A percentile compares a stretch with the other conserved stretches of the same genome.
These are phyloP conservation scores for Albatrellus sp. DNA, from an alignment of 1,284 basidiomycete species.

Conservation along the genomic window DNA sequence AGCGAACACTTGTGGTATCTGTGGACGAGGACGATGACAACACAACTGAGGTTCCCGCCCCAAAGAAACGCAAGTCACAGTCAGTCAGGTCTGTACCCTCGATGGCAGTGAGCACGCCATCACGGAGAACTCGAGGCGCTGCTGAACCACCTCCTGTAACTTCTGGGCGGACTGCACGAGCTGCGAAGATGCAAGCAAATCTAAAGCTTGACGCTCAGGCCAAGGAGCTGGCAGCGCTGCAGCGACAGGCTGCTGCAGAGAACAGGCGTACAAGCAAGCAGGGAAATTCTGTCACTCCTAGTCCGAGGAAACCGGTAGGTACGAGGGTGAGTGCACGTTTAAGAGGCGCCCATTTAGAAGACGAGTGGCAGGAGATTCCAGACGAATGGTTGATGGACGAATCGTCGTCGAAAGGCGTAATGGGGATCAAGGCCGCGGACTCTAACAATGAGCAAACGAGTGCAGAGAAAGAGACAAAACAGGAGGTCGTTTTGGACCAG, in stretches of 20 bases:
- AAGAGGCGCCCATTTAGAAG: slow-evolving; percentile 39
- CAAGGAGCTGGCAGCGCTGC: slow-evolving; percentile 50
- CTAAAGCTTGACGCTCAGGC: slow-evolving; percentile 55
- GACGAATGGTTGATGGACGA: slow-evolving; percentile 52
- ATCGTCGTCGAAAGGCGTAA: slow-evolving; percentile 10
- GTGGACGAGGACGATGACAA: no score
- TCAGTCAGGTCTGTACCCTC: not conserved
- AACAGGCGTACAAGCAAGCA: slow-evolving; percentile 7
- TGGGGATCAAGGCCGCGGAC: slow-evolving; percentile 4
- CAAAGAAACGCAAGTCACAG: slow-evolving; percentile 16
- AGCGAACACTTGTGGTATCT: not conserved
- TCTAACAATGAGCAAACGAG: slow-evolving; percentile 2
- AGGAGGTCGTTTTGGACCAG: slow-evolving; percentile 10
- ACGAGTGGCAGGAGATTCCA: slow-evolving; percentile 70
- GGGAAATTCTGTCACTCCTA: slow-evolving; percentile 2
- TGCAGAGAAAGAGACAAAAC: slow-evolving; percentile 13
- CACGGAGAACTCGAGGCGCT: slow-evolving; percentile 1
- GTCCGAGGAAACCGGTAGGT: slow-evolving; percentile 22
- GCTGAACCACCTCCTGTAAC: slow-evolving; percentile 4
- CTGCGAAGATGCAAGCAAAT: slow-evolving; percentile 61
- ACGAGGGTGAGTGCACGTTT: slow-evolving; percentile 57
- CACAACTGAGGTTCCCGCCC: slow-evolving; percentile 7
- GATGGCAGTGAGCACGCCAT: slow-evolving; percentile 8
- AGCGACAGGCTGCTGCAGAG: slow-evolving; percentile 29
- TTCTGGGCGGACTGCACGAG: slow-evolving; percentile 32